A percentile compares a stretch with the other conserved stretches of the same genome.
Conservation (phyloP, 2,329 filamentous ascomycete species). For the Cercospora zeina region DNA sequence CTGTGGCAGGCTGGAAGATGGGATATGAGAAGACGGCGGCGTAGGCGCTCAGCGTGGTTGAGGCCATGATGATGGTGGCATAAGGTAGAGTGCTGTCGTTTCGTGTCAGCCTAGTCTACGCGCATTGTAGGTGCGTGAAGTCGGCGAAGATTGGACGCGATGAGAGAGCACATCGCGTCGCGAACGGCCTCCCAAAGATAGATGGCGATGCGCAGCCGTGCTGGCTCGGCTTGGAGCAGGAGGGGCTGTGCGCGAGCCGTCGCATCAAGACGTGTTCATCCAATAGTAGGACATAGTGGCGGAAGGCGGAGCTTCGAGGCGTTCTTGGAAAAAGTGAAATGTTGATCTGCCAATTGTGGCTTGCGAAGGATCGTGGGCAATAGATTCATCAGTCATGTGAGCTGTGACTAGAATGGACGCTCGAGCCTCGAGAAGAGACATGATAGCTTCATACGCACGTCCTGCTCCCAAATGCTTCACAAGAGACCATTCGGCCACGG, state of each 20-base stretch:
- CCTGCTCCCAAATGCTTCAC: not conserved
- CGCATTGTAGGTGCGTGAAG: not conserved
- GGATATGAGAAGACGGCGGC: conserved; percentile 1
- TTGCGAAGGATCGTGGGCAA: not conserved
- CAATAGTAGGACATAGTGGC: conserved; percentile 2
- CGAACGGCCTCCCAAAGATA: not conserved
- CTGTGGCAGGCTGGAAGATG: not conserved
- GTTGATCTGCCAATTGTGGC: conserved; percentile 9
- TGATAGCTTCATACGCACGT: not conserved
- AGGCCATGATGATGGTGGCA: conserved; percentile 9
- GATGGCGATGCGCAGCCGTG: conserved; percentile 3
- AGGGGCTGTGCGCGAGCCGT: conserved; percentile 15
- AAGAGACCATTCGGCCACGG: conserved; percentile 14
- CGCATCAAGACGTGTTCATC: not conserved
- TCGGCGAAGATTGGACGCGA: not conserved
- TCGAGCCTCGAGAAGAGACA: not conserved
- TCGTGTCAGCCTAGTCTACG: not conserved
- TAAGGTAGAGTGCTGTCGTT: not conserved
- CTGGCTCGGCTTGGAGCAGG: conserved; percentile 3
- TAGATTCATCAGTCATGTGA: not conserved
- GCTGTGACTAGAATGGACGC: not conserved
- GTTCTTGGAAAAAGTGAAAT: conserved; percentile 16
- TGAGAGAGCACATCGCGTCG: not conserved
- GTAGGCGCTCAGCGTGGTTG: conserved; percentile 11
- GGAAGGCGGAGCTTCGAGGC: conserved; percentile 15